Base-by-base conservation (phyloP, 108 stramenopile species). In the Bacterosira constricta region DNA sequence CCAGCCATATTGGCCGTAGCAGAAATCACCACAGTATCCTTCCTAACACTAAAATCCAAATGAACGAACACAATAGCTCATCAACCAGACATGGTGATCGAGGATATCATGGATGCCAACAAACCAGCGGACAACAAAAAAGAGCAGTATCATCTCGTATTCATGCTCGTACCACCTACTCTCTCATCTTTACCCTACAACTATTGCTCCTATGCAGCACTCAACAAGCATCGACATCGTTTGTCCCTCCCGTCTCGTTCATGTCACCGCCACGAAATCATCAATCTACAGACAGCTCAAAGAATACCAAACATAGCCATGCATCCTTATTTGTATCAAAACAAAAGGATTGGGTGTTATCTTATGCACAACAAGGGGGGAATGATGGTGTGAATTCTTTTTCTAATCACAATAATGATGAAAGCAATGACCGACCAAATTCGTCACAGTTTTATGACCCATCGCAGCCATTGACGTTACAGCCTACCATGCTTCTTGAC, bases 241-340 rank as follows among this genome's bases (percentile, higher is more conserved):
- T 66, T 23, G 27, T 50, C 65, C 15, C 35, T 25, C 52, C 49
- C 4, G 23, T 50, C 29, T 32, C 55, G 31, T 20, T 10, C 25
- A 29, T 15, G 21, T n/a, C 7, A 49, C 47, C 6, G 47, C 20
- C 20, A 20, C 8, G 32, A 9, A 63, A 46, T 49, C 47, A 63
- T 35, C 47, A 26, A 60, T 36, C n/a, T 6, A 32, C 26, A 6
- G 5, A 3, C 9, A 31, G 32, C 49, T 21, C 18, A 37, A 39
- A 11, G 37, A 11, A 31, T 27, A 15, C 21, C 31, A 29, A 26
- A 20, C 4, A 11, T 11, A 53, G 36, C 5, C 30, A 36, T 32
- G 53, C 68, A 46, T 57, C 68, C 23, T 32, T 69, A 34, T 56
- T 69, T 56, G 55, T 42, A 26, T 38, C 54, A 21, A 17, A 44